Evolutionary conservation across 257 asterid species (phyloP).

Genomic region (Nicotiana sylvestris): DNA sequence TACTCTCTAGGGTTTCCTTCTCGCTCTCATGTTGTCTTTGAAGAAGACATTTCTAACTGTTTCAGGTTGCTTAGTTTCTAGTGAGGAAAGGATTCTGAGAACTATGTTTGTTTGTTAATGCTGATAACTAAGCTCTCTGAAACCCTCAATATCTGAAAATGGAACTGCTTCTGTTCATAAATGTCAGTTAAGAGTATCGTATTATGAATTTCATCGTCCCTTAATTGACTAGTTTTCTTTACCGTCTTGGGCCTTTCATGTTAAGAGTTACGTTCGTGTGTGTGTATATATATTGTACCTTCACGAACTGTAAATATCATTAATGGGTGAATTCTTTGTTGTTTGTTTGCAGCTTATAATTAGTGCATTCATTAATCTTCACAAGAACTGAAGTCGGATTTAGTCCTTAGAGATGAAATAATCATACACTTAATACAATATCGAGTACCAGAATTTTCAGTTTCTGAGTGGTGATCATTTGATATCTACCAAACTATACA

Average conservation of each 20-base stretch:
- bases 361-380: too few species aligned
- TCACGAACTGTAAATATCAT: too few species aligned
- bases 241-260: background rate
- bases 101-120: conserved; percentile 9
- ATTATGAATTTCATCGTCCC: background rate
- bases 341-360: too few species aligned
- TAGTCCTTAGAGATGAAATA: too few species aligned
- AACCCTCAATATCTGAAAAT: conserved; percentile 4
- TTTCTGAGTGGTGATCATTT: too few species aligned
- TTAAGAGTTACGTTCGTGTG: too few species aligned
- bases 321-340: too few species aligned
- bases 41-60: conserved; percentile 21
- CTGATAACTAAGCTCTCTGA: conserved; percentile 31
- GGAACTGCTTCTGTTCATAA: background rate
- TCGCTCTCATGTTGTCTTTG: conserved; percentile 4
- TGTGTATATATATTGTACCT: too few species aligned
- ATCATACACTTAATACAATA: too few species aligned
- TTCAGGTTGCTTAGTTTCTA: conserved; percentile 14
- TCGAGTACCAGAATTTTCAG: too few species aligned
- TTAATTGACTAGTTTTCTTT: background rate
- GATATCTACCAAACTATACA: too few species aligned
- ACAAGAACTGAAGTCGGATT: too few species aligned
- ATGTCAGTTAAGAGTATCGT: background rate
- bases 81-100: conserved; percentile 41
- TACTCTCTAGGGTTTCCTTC: conserved; percentile 1